Evolutionary conservation across 441 rosid species (phyloP).

Genomic region (Arabidopsis hybrid): DNA sequence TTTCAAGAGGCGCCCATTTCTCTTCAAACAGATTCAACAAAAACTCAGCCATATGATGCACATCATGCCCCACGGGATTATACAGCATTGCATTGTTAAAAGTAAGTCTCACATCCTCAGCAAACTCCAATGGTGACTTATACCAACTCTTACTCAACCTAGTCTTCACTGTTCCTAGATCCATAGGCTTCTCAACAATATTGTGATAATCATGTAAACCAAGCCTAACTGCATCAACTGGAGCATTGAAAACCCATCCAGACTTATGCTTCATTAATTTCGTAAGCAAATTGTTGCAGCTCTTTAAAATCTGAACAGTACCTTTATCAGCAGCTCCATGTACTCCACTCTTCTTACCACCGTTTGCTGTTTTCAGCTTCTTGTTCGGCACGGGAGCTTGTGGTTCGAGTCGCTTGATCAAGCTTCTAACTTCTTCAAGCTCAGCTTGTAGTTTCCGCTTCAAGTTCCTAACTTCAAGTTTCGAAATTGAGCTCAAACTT

Average conservation of each 20-base stretch:
- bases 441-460: slow-evolving; percentile 72
- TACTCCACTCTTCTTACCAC: slow-evolving; percentile 51
- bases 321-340: slow-evolving; percentile 47
- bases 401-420: slow-evolving; percentile 65
- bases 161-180: slow-evolving; percentile 83
- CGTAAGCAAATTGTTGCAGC: slow-evolving; percentile 66
- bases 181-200: slow-evolving; percentile 92
- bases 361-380: slow-evolving; percentile 54
- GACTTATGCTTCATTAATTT: slow-evolving; percentile 81
- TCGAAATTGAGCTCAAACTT: slow-evolving; percentile 57
- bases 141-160: slow-evolving; percentile 69
- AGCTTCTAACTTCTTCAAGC: slow-evolving; percentile 72
- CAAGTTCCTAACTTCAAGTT: slow-evolving; percentile 56
- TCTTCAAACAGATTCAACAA: slow-evolving; percentile 72
- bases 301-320: slow-evolving; percentile 55
- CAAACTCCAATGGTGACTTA: slow-evolving; percentile 76
- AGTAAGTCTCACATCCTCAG: slow-evolving; percentile 88
- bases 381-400: slow-evolving; percentile 29
- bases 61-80: slow-evolving; percentile 90
- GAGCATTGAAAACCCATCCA: slow-evolving; percentile 86
- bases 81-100: slow-evolving; percentile 86
- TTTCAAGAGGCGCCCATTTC: slow-evolving; percentile 65
- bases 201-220: slow-evolving; percentile 75
- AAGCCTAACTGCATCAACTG: slow-evolving; percentile 79
- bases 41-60: slow-evolving; percentile 70